Base-by-base conservation (phyloP, 2,329 filamentous ascomycete species). In the Bertia moriformis region DNA sequence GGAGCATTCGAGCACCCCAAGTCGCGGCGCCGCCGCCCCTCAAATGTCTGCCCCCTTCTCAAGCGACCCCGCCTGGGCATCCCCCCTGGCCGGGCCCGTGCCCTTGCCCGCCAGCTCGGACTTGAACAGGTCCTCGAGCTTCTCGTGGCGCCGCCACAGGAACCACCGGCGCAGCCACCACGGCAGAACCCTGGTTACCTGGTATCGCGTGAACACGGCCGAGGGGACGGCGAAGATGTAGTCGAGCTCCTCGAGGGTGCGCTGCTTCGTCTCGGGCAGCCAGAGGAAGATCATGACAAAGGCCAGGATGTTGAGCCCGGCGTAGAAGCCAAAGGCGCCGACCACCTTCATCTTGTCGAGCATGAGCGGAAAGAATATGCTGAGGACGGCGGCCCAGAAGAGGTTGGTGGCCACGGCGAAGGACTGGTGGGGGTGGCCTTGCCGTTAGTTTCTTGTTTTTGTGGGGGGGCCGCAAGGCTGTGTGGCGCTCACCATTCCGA, bases 351-450 rank as follows among this genome's bases (percentile, higher is more conserved):
- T 44, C 10, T 51, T 48, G 2, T 53, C 52, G 12, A 78, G 55
- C 57, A 78, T 67, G 37, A 69, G 60, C 2, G 74, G 75, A 48
- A 78, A 76, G 0, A 73, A 79, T 39, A 83, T 69, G n/a, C 69
- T 67, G 36, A 78, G 57, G 0, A 82, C 67, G 0, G 69, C 63
- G 0, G 71, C 72, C 66, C 67, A 73, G 48, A 67, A 67, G 4
- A 79, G 61, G 44, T 74, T 79, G 1, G 74, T 81, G 1, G 78
- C 73, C 5, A 83, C 78, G 4, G 76, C 71, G 56, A 70, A 82
- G 0, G 68, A 69, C 79, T n/a, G n/a, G n/a, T n/a, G n/a, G n/a
- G n/a, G n/a, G n/a, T n/a, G n/a, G n/a, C n/a, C n/a, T n/a, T n/a
- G n/a, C n/a, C n/a, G n/a, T n/a, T n/a, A n/a, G n/a, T n/a, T n/a